Evolutionary conservation across 352 stramenopile species (phyloP).

Genomic region (Phytophthora cryptogea): DNA sequence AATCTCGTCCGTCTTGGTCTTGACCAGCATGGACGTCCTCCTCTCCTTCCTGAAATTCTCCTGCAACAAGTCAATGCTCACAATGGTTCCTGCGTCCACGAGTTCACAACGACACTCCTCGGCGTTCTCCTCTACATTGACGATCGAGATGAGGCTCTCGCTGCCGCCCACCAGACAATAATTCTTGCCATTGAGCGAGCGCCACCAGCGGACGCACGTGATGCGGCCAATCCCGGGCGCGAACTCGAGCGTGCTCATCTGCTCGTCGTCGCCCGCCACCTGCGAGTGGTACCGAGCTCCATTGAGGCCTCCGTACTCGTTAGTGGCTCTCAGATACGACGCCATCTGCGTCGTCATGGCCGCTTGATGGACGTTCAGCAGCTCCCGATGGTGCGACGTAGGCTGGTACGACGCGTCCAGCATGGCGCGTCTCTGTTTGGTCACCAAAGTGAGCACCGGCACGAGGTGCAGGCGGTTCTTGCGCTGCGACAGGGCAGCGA

Average conservation of each 20-base stretch:
- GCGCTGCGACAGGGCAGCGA: conserved; percentile 69
- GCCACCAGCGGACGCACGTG: conserved; percentile 80
- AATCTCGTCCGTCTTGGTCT: conserved; percentile 50
- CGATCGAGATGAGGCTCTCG: conserved; percentile 81
- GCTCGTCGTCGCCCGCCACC: conserved; percentile 77
- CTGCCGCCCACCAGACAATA: conserved; percentile 84
- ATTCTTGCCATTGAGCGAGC: conserved; percentile 80
- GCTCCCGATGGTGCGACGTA: conserved; percentile 57
- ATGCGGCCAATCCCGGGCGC: conserved; percentile 65
- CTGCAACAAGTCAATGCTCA: conserved; percentile 75
- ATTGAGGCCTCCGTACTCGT: conserved; percentile 79
- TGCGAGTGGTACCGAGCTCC: conserved; percentile 82
- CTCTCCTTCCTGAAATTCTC: conserved; percentile 80
- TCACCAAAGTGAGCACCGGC: conserved; percentile 65
- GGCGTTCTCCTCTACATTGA: conserved; percentile 85
- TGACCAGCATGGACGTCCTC: conserved; percentile 85
- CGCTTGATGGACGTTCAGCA: conserved; percentile 71
- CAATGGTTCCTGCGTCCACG: conserved; percentile 59
- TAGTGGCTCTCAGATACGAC: conserved; percentile 84
- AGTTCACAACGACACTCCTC: conserved; percentile 87
- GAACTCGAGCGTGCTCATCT: conserved; percentile 88
- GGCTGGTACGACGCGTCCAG: conserved; percentile 61
- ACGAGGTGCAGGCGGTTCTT: conserved; percentile 83
- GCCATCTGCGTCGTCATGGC: conserved; percentile 86
- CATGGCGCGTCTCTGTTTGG: conserved; percentile 54